These are phyloP conservation scores for Asterochloris sp. DNA, from an alignment of 139 green algal genomes.

Conservation along the genomic window DNA sequence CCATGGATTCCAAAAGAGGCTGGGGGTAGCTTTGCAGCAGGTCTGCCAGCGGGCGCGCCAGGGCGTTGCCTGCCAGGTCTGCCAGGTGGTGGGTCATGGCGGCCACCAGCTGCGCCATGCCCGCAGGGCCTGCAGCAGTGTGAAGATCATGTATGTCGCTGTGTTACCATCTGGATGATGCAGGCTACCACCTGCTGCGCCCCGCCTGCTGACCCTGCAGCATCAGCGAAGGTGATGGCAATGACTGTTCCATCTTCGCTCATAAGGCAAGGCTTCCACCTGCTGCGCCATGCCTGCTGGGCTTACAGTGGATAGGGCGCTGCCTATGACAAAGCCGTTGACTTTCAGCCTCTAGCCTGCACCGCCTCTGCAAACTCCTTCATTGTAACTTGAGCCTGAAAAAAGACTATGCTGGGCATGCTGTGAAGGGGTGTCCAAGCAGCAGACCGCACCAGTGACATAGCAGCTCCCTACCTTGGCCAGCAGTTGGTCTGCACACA, in stretches of 20 bases:
- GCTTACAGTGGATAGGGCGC: neutral
- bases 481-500: neutral
- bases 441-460: neutral
- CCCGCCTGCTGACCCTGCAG: neutral
- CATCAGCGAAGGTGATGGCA: neutral
- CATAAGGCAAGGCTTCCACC: neutral
- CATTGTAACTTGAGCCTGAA: neutral
- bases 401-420: neutral
- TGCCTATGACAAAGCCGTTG: neutral
- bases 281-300: neutral
- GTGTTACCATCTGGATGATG: no score
- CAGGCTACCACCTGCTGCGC: neutral
- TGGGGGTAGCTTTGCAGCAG: conserved; percentile 14
- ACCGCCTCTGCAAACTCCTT: neutral
- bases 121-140: neutral
- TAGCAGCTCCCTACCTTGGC: neutral
- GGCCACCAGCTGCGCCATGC: neutral
- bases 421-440: neutral
- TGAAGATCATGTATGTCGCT: neutral
- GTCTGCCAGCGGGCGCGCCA: conserved; percentile 1
- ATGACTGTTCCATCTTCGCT: neutral
- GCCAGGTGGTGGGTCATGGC: conserved; percentile 7
- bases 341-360: neutral
- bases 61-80: neutral
- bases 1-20: neutral